Conservation (phyloP, 2,329 filamentous ascomycete genomes). For the Paecilomyces variotii region DNA sequence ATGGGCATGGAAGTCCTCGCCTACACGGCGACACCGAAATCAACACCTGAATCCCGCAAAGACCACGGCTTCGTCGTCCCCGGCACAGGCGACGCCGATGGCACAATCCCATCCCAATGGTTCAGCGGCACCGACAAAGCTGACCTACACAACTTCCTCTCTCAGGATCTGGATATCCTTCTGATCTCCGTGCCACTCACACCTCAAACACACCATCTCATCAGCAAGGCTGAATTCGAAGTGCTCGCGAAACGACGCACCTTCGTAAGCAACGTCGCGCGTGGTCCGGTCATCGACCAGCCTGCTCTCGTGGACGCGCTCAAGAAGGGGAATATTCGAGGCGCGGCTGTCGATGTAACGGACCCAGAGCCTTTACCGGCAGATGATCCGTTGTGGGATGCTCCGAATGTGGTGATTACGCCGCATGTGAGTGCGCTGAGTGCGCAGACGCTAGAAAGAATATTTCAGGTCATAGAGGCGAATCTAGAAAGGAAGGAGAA, state of each 20-base stretch:
- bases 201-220: slow-evolving; percentile 44
- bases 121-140: slow-evolving; percentile 48
- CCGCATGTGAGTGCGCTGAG: slow-evolving; percentile 56
- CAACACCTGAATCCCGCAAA: slow-evolving; percentile 54
- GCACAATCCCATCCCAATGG: slow-evolving; percentile 48
- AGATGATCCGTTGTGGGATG: slow-evolving; percentile 60
- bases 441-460: slow-evolving; percentile 47
- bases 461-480: slow-evolving; percentile 49
- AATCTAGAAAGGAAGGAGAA: slow-evolving; percentile 48
- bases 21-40: slow-evolving; percentile 63
- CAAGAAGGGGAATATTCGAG: slow-evolving; percentile 45
- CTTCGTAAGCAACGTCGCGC: slow-evolving; percentile 64
- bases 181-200: slow-evolving; percentile 52
- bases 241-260: slow-evolving; percentile 43
- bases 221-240: slow-evolving; percentile 48
- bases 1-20: slow-evolving; percentile 67
- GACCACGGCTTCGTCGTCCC: slow-evolving; percentile 62
- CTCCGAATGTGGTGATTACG: slow-evolving; percentile 61
- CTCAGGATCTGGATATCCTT: slow-evolving; percentile 49
- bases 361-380: slow-evolving; percentile 68
- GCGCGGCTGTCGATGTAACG: slow-evolving; percentile 70
- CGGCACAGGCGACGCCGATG: slow-evolving; percentile 55
- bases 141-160: slow-evolving; percentile 46
- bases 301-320: slow-evolving; percentile 57
- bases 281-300: slow-evolving; percentile 56